phyloP scores from a whole-genome alignment of 2,329 filamentous ascomycete genomes.

The Apiospora koreana region DNA sequence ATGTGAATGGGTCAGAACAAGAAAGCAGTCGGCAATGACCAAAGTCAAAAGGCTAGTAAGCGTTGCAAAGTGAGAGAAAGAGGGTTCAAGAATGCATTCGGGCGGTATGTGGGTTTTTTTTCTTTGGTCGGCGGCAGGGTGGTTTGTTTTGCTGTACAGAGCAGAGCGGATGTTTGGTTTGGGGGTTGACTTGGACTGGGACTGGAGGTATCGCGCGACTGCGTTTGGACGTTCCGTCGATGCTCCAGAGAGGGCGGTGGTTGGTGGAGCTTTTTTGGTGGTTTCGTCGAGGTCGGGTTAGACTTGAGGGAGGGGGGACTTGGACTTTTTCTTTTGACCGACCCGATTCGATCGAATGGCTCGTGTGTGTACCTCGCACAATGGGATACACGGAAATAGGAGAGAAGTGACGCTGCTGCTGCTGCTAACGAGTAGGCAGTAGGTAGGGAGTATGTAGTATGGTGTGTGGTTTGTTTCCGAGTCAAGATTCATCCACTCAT shows the following conservation, averaged over 20 bases:
- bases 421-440: background rate
- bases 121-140: background rate
- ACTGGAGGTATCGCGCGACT: slow-evolving; percentile 1
- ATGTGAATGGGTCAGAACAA: background rate
- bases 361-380: background rate
- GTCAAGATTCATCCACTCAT: slow-evolving; percentile 5
- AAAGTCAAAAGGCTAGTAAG: slow-evolving; percentile 1
- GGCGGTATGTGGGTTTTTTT: background rate
- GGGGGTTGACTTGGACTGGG: background rate
- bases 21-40: slow-evolving; percentile 3
- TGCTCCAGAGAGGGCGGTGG: background rate
- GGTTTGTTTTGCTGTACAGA: background rate
- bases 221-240: slow-evolving; percentile 1
- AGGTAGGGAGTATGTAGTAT: background rate
- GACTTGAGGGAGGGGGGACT: background rate
- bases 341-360: slow-evolving; percentile 1
- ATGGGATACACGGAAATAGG: background rate
- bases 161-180: background rate
- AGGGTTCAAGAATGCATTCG: slow-evolving; percentile 11
- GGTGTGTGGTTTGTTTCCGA: background rate
- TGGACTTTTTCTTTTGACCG: slow-evolving; percentile 7
- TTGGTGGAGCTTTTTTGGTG: slow-evolving; percentile 11
- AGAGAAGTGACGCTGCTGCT: background rate
- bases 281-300: slow-evolving; percentile 10
- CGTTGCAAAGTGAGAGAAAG: background rate